Percentiles rank a stretch among this genome's conserved stretches.
These are phyloP conservation scores for Lophiotrema nucula DNA, from an alignment of 495 filamentous ascomycete species.

Conservation along the genomic window DNA sequence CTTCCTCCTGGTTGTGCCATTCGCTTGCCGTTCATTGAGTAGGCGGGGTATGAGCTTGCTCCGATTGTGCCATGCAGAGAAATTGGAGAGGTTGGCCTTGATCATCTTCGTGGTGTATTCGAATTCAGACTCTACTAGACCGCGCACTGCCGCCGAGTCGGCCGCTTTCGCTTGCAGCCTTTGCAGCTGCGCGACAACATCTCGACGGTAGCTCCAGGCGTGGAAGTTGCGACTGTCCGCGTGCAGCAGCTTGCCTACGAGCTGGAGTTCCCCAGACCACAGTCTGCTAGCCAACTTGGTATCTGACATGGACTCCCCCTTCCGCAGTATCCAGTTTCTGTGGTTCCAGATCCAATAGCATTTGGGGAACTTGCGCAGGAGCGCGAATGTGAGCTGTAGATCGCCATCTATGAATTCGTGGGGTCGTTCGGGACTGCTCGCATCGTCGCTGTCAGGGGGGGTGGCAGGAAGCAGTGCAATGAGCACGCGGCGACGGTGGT, in stretches of 20 bases:
- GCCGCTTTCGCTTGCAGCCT: constrained; percentile 39
- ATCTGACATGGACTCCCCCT: constrained; percentile 63
- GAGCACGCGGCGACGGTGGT: constrained; percentile 75
- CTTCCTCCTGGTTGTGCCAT: constrained; percentile 56
- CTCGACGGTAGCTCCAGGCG: constrained; percentile 88
- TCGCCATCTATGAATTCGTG: constrained; percentile 55
- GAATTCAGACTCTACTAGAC: constrained; percentile 68
- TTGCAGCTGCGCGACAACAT: constrained; percentile 69
- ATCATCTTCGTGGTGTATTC: constrained; percentile 90
- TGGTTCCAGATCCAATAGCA: constrained; percentile 99
- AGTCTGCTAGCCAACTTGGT: constrained; percentile 54
- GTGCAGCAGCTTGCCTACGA: constrained; percentile 81
- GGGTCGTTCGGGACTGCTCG: background rate
- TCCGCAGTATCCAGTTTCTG: constrained; percentile 79
- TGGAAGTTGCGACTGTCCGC: constrained; percentile 93
- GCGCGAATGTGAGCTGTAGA: constrained; percentile 74
- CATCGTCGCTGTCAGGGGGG: background rate
- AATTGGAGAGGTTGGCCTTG: constrained; percentile 78
- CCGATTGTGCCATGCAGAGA: constrained; percentile 93
- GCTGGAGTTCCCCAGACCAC: constrained; percentile 78
- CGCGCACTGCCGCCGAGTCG: constrained; percentile 27
- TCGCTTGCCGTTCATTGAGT: constrained; percentile 65
- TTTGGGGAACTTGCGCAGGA: constrained; percentile 84
- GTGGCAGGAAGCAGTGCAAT: constrained; percentile 44
- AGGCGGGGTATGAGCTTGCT: constrained; percentile 76